Percentiles rank a stretch among this genome's conserved stretches.
Conservation (phyloP, 2,329 filamentous ascomycete species). For the Leptographium wingfieldii region DNA sequence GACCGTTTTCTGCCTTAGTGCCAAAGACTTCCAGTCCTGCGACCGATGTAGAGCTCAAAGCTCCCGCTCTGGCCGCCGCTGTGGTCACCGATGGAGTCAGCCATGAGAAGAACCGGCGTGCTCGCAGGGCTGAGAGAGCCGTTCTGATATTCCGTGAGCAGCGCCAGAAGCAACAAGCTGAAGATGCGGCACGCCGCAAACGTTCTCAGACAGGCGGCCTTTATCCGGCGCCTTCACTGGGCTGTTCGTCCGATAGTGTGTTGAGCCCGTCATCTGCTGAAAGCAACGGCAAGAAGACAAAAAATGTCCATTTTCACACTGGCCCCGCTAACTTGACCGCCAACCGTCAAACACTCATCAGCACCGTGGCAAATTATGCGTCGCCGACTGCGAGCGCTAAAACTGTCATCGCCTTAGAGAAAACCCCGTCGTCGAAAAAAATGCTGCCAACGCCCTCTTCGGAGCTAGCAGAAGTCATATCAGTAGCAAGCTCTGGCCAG, state of each 20-base stretch:
- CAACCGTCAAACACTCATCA: not conserved
- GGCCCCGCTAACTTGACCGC: conserved; percentile 2
- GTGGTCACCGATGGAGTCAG: not conserved
- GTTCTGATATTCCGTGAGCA: conserved; percentile 10
- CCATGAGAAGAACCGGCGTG: conserved; percentile 6
- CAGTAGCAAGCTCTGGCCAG: not conserved
- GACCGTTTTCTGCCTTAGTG: not conserved
- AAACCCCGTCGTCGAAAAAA: not conserved
- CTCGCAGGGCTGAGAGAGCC: conserved; percentile 11
- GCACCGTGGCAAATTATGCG: not conserved
- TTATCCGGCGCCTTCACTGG: not conserved
- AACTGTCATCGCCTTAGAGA: not conserved
- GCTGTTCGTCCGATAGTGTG: not conserved
- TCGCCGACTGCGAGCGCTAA: not conserved
- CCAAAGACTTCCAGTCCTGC: not conserved
- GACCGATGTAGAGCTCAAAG: not conserved
- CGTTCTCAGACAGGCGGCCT: not conserved
- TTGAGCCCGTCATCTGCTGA: not conserved
- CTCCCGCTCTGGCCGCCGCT: not conserved
- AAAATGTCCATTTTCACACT: conserved; percentile 1
- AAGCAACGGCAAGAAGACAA: not conserved
- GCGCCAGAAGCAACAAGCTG: conserved; percentile 7
- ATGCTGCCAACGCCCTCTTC: not conserved
- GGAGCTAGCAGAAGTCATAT: not conserved
- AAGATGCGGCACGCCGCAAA: conserved; percentile 6